These are phyloP conservation scores for Penicillium dipodomyicola DNA, from an alignment of 495 filamentous ascomycete genomes.

Conservation along the genomic window DNA sequence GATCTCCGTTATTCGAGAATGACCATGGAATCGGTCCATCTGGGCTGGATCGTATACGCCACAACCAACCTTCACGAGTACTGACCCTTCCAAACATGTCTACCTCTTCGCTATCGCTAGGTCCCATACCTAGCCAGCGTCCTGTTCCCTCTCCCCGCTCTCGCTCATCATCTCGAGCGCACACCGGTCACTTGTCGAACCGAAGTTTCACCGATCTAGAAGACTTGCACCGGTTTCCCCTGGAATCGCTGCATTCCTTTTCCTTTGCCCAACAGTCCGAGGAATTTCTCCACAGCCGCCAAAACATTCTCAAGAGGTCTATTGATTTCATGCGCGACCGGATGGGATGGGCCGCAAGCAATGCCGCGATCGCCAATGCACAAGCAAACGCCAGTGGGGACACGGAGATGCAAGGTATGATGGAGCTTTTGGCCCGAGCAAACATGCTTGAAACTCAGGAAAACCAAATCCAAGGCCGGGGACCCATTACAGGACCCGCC, in stretches of 20 bases:
- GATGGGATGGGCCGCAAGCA: slow-evolving; percentile 72
- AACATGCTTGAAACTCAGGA: slow-evolving; percentile 64
- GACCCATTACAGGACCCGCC: slow-evolving; percentile 76
- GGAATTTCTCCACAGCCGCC: slow-evolving; percentile 82
- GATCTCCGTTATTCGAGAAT: slow-evolving; percentile 59
- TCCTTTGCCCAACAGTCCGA: slow-evolving; percentile 97
- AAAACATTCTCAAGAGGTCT: slow-evolving; percentile 89
- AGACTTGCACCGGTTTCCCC: slow-evolving; percentile 88
- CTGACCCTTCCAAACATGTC: slow-evolving; percentile 67
- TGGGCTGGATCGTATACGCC: slow-evolving; percentile 88
- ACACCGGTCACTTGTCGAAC: slow-evolving; percentile 60
- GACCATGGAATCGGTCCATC: slow-evolving; percentile 64
- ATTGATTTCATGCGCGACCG: slow-evolving; percentile 98
- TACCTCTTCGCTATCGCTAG: slow-evolving; percentile 61
- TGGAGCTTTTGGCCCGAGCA: slow-evolving; percentile 79
- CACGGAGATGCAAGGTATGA: slow-evolving; percentile 82
- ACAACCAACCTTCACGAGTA: slow-evolving; percentile 66
- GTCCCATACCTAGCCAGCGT: slow-evolving; percentile 47
- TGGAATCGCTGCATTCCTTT: slow-evolving; percentile 96
- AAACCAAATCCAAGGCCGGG: slow-evolving; percentile 44
- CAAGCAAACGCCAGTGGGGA: slow-evolving; percentile 82
- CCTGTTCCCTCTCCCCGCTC: slow-evolving; percentile 60
- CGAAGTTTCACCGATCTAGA: slow-evolving; percentile 70
- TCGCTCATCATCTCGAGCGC: slow-evolving; percentile 51
- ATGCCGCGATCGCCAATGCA: slow-evolving; percentile 66